Evolutionary conservation across 2,329 filamentous ascomycete species (phyloP).

Genomic region (Chrysosporium keratinophilum): DNA sequence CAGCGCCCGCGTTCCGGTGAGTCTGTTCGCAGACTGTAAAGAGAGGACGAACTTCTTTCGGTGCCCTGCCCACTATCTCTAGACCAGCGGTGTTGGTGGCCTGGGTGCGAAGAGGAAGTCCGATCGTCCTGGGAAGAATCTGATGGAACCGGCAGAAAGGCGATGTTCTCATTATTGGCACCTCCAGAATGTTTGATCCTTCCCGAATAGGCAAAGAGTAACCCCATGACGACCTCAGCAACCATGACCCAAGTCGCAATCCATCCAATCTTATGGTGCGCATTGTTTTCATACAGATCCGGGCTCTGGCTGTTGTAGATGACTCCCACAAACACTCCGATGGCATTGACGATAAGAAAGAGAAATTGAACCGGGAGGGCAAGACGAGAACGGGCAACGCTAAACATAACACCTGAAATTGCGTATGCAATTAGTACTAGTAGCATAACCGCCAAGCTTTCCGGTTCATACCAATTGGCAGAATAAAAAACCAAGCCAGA

Average conservation of each 20-base stretch:
- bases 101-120: slow-evolving; percentile 29
- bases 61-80: slow-evolving; percentile 67
- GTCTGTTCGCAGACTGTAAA: slow-evolving; percentile 50
- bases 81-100: slow-evolving; percentile 48
- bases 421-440: slow-evolving; percentile 12
- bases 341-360: slow-evolving; percentile 54
- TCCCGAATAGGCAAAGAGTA: slow-evolving; percentile 53
- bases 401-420: slow-evolving; percentile 66
- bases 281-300: slow-evolving; percentile 75
- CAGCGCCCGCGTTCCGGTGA: slow-evolving; percentile 47
- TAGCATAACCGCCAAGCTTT: slow-evolving; percentile 4
- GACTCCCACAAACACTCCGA: slow-evolving; percentile 55
- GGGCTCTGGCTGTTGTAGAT: slow-evolving; percentile 73
- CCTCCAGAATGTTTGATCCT: slow-evolving; percentile 27
- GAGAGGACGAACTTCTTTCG: slow-evolving; percentile 56
- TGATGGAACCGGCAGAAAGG: slow-evolving; percentile 54
- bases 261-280: slow-evolving; percentile 87
- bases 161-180: slow-evolving; percentile 41
- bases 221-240: slow-evolving; percentile 58
- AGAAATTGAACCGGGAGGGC: slow-evolving; percentile 58
- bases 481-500: slow-evolving; percentile 59
- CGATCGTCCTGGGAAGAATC: slow-evolving; percentile 46
- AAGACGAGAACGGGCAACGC: slow-evolving; percentile 65
- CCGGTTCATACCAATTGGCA: slow-evolving; percentile 56
- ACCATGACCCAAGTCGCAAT: slow-evolving; percentile 60